A percentile compares a stretch with the other conserved stretches of the same genome.
Conservation (phyloP, 176 grass and related monocot species). For the Lolium multiflorum region DNA sequence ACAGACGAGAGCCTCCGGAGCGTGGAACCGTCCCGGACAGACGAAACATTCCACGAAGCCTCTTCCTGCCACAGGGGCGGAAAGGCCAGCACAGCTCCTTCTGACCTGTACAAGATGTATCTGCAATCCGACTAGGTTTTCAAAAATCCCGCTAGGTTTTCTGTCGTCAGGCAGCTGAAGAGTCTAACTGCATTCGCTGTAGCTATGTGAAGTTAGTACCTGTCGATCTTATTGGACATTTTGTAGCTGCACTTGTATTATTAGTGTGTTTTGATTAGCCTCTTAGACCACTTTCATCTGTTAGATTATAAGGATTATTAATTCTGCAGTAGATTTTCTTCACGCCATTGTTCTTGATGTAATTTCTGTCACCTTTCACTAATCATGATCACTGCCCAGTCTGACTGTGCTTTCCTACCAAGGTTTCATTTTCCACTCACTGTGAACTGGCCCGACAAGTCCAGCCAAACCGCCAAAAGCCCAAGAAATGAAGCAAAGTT, state of each 20-base stretch:
- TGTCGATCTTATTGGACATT: conserved; percentile 16
- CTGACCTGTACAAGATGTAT: conserved; percentile 57
- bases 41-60: no score
- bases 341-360: background rate
- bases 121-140: conserved; percentile 40
- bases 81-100: conserved; percentile 25
- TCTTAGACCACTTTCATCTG: conserved; percentile 31
- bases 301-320: conserved; percentile 35
- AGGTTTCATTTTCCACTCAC: background rate
- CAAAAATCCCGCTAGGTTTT: conserved; percentile 38
- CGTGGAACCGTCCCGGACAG: no score
- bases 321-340: conserved; percentile 37
- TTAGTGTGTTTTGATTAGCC: conserved; percentile 15
- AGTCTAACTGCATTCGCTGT: conserved; percentile 56
- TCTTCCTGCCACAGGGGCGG: background rate
- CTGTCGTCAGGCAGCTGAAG: conserved; percentile 44
- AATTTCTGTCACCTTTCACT: background rate
- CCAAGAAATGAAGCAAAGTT: no score
- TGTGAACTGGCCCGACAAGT: no score
- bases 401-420: background rate
- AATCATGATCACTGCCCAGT: background rate
- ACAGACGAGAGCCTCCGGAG: no score
- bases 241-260: conserved; percentile 48
- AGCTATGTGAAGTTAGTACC: conserved; percentile 28
- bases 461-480: no score